Percentiles rank a stretch among this genome's conserved stretches.
Conservation (phyloP, 768 basidiomycete genomes). For the Boletellus emodensis region DNA sequence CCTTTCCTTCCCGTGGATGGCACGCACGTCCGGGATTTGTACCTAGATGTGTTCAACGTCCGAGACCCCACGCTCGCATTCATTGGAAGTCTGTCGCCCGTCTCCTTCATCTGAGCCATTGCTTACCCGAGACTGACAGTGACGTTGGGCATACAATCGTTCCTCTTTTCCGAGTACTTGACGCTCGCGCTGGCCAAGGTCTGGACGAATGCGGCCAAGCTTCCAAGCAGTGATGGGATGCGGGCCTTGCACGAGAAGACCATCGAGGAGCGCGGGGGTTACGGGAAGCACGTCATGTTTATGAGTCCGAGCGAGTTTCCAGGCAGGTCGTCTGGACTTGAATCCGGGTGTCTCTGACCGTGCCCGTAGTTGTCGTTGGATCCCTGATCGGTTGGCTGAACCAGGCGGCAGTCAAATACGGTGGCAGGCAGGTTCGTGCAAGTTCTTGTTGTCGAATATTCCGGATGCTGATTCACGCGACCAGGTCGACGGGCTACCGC, state of each 20-base stretch:
- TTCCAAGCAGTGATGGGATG: conserved; percentile 4
- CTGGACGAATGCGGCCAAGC: conserved; percentile 13
- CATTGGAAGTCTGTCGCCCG: not conserved
- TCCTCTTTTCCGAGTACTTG: not conserved
- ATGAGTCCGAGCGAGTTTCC: not conserved
- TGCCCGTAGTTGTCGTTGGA: not conserved
- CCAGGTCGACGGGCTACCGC: not conserved
- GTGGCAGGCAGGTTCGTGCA: conserved; percentile 16
- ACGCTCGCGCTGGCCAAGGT: conserved; percentile 13
- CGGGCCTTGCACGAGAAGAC: not conserved
- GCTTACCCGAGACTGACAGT: not conserved
- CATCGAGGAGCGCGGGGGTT: conserved; percentile 11
- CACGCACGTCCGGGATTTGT: conserved; percentile 10
- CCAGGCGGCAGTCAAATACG: conserved; percentile 7
- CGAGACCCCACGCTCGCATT: conserved; percentile 15
- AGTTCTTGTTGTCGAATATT: no score
- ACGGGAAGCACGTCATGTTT: conserved; percentile 3
- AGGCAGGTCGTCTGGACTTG: conserved; percentile 1
- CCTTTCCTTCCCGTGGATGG: conserved; percentile 10
- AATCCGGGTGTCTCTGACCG: not conserved
- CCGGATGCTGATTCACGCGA: no score
- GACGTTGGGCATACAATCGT: not conserved
- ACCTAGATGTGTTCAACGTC: conserved; percentile 14
- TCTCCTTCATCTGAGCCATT: not conserved
- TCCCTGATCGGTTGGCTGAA: conserved; percentile 12